A percentile compares a stretch with the other conserved stretches of the same genome.
Evolutionary conservation across 169 alveolate species (phyloP).

Genomic region (Fabrea salina): DNA sequence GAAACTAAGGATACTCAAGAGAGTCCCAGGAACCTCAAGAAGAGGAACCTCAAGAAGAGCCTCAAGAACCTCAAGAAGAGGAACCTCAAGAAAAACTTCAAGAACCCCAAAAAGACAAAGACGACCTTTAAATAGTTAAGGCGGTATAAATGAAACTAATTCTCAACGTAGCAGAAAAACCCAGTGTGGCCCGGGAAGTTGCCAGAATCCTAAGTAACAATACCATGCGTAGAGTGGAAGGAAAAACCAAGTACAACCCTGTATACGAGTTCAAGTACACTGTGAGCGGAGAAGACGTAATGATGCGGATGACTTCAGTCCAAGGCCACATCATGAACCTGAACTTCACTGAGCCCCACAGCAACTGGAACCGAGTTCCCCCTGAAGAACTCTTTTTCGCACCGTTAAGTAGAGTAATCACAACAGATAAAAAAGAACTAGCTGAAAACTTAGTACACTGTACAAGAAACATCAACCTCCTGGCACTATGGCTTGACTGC

Average conservation of each 20-base stretch:
- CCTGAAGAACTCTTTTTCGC: constrained; percentile 64
- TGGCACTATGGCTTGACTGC: constrained; percentile 94
- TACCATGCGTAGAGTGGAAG: not conserved
- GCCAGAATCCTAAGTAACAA: constrained; percentile 51
- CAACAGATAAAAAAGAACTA: constrained; percentile 73
- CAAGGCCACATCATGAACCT: constrained; percentile 71
- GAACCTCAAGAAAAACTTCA: too few species aligned
- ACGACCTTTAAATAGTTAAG: too few species aligned
- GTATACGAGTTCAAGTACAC: constrained; percentile 57
- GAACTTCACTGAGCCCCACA: constrained; percentile 68
- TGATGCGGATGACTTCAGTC: constrained; percentile 90
- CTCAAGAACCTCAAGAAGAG: too few species aligned
- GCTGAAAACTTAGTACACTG: constrained; percentile 65
- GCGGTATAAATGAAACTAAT: constrained; percentile 13
- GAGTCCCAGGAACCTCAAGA: too few species aligned
- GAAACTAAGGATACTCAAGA: too few species aligned
- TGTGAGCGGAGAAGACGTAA: constrained; percentile 61
- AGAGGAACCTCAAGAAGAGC: too few species aligned
- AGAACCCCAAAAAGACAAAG: too few species aligned
- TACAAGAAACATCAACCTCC: constrained; percentile 47
- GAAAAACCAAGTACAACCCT: constrained; percentile 69
- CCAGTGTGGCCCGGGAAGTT: constrained; percentile 76
- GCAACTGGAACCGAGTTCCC: constrained; percentile 61
- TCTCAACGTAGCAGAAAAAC: constrained; percentile 79
- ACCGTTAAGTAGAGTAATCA: constrained; percentile 59